Base-by-base conservation (phyloP, 345 rosid genomes). In the Citrus trifoliata region DNA sequence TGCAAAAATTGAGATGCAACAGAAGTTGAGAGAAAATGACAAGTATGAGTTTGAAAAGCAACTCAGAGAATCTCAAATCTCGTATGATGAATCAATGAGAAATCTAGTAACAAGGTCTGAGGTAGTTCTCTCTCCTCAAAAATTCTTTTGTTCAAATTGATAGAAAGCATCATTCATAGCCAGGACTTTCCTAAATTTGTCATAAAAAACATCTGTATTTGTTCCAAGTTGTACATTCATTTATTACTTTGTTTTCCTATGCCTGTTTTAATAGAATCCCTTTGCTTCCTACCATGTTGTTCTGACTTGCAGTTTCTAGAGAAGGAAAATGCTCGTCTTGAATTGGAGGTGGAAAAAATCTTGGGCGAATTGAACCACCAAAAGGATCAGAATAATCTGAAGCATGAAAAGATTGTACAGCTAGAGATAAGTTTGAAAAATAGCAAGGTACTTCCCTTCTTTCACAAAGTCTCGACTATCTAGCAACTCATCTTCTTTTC, bases 1-100 rank as follows among this genome's bases (percentile, higher is more conserved):
- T 37, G 89, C 90, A 82, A 97, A 95, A 89, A 78, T 91, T 68
- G 98, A 95, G 76, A 92, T 94, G 90, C 93, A 87, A 73, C 87
- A 87, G 63, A 92, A 89, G 74, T 82, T 89, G 83, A 92, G 97
- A 87, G 90, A 86, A 30, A 83, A 58, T 67, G 97, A 92, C 67
- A 91, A 86, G 70, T 66, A 60, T 28, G 87, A 87, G 56, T 78
- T 87, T 73, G 90, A 92, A 68, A 90, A 80, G 77, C 88, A 83
- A 80, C 82, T 91, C 46, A 88, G 75, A 79, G 88, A 90, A 73
- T 88, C 86, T 69, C 86, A 87, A 68, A 86, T 71, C 59, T 82
- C 91, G 77, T 86, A 87, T 48, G 70, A 87, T 33, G 85, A 82
- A 80, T 86, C 89, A 42, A 88, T 84, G 80, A 82, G 79, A 63